phyloP scores from a whole-genome alignment of 202 grass and related monocot species.

The Panicum virgatum region DNA sequence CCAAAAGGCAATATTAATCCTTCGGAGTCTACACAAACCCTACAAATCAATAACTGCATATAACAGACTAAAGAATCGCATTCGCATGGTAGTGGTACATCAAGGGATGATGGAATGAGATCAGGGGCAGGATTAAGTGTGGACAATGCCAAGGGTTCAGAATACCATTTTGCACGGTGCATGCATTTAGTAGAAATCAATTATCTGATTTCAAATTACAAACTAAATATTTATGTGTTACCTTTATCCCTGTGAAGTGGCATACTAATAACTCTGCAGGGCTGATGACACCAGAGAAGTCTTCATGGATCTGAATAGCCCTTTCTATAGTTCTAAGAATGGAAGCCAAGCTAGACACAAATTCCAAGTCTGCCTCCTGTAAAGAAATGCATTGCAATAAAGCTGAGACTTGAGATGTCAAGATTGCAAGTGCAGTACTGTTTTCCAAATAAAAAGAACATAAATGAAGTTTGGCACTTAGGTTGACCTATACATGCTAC shows the following conservation, averaged over 20 bases:
- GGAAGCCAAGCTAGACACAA: constrained; percentile 70
- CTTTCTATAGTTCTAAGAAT: constrained; percentile 70
- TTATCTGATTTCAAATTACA: constrained; percentile 5
- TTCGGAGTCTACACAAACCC: not conserved
- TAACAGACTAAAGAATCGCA: too few relatives aligned
- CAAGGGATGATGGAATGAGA: not conserved
- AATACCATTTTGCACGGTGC: not conserved
- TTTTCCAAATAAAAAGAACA: not conserved
- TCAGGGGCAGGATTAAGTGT: not conserved
- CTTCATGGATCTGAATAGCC: constrained; percentile 70
- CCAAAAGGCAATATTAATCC: not conserved
- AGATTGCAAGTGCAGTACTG: not conserved
- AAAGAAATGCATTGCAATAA: constrained; percentile 31
- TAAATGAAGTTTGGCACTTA: not conserved
- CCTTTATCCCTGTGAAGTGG: constrained; percentile 82
- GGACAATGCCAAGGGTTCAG: not conserved
- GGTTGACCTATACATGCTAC: not conserved
- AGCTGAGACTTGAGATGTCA: constrained; percentile 7
- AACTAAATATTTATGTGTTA: constrained; percentile 42
- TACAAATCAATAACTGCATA: not conserved
- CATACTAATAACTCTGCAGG: constrained; percentile 71
- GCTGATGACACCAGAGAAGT: constrained; percentile 56
- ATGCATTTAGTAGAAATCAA: not conserved
- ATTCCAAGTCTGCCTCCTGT: constrained; percentile 84
- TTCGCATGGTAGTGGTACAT: too few relatives aligned